Evolutionary conservation across 2,329 filamentous ascomycete species (phyloP), one percentile per base, ranked within the genome.

Genomic region (Epichloe brachyelytri): DNA sequence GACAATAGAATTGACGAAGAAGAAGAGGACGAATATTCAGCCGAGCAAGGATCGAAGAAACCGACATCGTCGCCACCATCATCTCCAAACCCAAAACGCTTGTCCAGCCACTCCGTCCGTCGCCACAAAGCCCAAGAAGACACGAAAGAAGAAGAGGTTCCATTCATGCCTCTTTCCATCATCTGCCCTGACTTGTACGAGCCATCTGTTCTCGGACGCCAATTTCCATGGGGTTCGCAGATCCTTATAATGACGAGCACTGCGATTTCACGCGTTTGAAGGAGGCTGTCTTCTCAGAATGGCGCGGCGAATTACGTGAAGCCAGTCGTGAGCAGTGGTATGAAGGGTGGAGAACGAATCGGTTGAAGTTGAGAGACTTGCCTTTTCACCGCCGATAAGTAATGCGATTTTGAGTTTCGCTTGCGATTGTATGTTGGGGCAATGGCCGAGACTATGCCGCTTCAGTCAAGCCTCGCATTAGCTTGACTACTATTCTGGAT

Each of bases 151-250:
- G 76, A 74, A 44, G 78, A 81, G 58, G 65, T 71, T 11, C 87
- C 87, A 0, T 85, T 88, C 64, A 72, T 96, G 26, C 93, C 93
- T 1, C 81, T 97, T 63, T 95, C 89, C 40, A 87, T 96, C 64
- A 85, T 98, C 64, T 95, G 88, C 55, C 93, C 93, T 0, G 93
- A 98, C 65, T 79, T 87, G 41, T 95, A 97, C 68, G 87, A 94
- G 60, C 83, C 84, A 8, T 79, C 77, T 34, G 74, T 86, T 15
- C 71, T 95, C 54, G 93, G 93, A 44, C 86, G 93, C 54, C 83
- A 85, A 57, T 98, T 97, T 65, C 87, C 93, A 0, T 98, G 93
- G 93, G 93, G 6, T 94, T 96, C 59, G 93, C 93, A 4, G 88
- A 97, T 63, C 93, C 93, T 0, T 90, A 93, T 72, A 84, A 97